Conservation (phyloP, 1,139 yeast species). For the Pichia sp. region DNA sequence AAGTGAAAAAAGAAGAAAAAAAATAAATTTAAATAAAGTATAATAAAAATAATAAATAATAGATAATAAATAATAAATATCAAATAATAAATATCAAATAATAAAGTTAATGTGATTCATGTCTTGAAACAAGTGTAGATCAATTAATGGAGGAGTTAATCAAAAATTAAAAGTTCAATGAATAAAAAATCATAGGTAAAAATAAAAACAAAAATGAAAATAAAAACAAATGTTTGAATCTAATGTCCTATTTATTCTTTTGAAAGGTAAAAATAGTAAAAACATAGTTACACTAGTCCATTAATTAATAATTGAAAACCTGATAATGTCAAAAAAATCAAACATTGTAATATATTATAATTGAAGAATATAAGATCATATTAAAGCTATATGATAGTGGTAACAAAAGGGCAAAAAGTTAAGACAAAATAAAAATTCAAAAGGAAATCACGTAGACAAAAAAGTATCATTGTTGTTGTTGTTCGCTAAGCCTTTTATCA, state of each 20-base stretch:
- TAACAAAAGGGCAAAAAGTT: neutral
- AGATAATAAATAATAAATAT: neutral
- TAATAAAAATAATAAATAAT: neutral
- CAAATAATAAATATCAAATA: neutral
- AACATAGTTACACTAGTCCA: neutral
- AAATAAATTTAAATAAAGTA: neutral
- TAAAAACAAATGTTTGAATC: neutral
- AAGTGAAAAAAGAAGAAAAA: neutral
- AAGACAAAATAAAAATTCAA: neutral
- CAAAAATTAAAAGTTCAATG: neutral
- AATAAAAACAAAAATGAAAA: neutral
- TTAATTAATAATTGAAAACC: neutral
- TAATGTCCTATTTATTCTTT: neutral
- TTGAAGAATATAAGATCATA: neutral
- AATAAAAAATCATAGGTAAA: neutral
- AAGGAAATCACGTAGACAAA: neutral
- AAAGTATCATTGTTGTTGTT: slow-evolving; percentile 26
- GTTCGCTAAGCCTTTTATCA: slow-evolving; percentile 43
- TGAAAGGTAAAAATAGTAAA: neutral
- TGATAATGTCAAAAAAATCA: neutral
- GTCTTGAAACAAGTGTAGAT: no score
- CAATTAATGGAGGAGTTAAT: neutral
- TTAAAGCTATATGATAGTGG: neutral
- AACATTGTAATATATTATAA: neutral
- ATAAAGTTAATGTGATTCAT: neutral